These are phyloP conservation scores for Rhizopus stolonifer DNA, from an alignment of 371 early-diverging fungal species.

Conservation along the genomic window DNA sequence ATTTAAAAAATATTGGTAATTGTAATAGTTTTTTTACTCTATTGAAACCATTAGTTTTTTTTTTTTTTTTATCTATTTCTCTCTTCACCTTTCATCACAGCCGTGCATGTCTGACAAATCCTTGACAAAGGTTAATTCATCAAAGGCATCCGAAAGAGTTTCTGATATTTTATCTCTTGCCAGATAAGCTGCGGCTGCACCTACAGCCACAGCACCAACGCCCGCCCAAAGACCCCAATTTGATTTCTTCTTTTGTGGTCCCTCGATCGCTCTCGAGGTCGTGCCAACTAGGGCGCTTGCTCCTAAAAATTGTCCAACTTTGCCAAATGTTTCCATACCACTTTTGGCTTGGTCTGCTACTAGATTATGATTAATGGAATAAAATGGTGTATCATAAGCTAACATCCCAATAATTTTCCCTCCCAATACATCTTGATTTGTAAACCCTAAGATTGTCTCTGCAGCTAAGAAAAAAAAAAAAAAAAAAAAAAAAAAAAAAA, in stretches of 20 bases:
- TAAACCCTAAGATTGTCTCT: slow-evolving; percentile 51
- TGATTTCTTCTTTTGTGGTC: not conserved
- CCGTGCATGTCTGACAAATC: slow-evolving; percentile 36
- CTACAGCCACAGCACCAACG: slow-evolving; percentile 52
- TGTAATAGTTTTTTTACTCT: slow-evolving; percentile 40
- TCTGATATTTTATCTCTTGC: slow-evolving; percentile 37
- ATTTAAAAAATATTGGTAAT: slow-evolving; percentile 51
- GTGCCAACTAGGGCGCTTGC: slow-evolving; percentile 9
- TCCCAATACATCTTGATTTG: slow-evolving; percentile 15
- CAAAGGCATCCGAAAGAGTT: slow-evolving; percentile 41
- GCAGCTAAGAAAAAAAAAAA: slow-evolving; percentile 39
- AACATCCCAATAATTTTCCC: slow-evolving; percentile 53
- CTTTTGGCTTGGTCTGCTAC: slow-evolving; percentile 37
- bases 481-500: not conserved
- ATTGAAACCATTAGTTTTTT: not conserved
- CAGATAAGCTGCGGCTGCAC: slow-evolving; percentile 42
- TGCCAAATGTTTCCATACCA: slow-evolving; percentile 6
- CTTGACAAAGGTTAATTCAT: slow-evolving; percentile 57
- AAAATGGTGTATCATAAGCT: slow-evolving; percentile 65
- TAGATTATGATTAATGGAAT: slow-evolving; percentile 50
- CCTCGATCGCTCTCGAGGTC: slow-evolving; percentile 9
- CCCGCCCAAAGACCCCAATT: slow-evolving; percentile 55
- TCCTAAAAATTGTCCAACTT: slow-evolving; percentile 24
- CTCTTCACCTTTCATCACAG: slow-evolving; percentile 33
- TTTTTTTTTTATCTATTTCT: not conserved